phyloP scores from a whole-genome alignment of 2,329 filamentous ascomycete species.

The Fusarium staphyleae region DNA sequence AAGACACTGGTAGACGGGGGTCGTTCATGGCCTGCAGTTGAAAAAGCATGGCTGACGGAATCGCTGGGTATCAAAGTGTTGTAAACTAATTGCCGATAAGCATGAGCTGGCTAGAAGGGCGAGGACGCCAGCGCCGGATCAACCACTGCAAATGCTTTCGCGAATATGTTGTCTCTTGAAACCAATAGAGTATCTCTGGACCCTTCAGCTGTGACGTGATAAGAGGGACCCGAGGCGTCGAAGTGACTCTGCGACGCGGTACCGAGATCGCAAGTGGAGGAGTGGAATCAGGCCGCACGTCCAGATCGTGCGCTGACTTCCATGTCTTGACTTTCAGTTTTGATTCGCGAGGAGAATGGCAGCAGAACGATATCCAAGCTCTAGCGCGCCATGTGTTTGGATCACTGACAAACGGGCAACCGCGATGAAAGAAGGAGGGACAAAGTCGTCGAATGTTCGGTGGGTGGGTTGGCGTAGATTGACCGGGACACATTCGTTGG shows the following conservation, averaged over 20 bases:
- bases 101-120: conserved; percentile 48
- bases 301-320: conserved; percentile 17
- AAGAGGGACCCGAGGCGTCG: conserved; percentile 5
- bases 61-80: conserved; percentile 29
- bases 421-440: conserved; percentile 1
- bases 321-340: conserved; percentile 13
- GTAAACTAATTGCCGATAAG: conserved; percentile 43
- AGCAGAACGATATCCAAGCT: not conserved
- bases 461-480: conserved; percentile 1
- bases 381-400: not conserved
- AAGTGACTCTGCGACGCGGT: conserved; percentile 12
- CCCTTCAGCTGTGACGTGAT: not conserved
- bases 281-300: conserved; percentile 28
- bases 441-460: not conserved
- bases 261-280: conserved; percentile 22
- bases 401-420: no score
- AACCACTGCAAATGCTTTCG: conserved; percentile 11
- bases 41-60: conserved; percentile 47
- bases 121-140: conserved; percentile 37
- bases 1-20: conserved; percentile 37
- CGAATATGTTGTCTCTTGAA: conserved; percentile 12
- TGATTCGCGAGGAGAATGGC: conserved; percentile 8
- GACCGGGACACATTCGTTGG: conserved; percentile 19
- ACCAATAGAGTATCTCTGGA: conserved; percentile 3
- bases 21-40: conserved; percentile 54